Base-by-base conservation (phyloP, 2,329 filamentous ascomycete species). In the Ascochyta koolunga region DNA sequence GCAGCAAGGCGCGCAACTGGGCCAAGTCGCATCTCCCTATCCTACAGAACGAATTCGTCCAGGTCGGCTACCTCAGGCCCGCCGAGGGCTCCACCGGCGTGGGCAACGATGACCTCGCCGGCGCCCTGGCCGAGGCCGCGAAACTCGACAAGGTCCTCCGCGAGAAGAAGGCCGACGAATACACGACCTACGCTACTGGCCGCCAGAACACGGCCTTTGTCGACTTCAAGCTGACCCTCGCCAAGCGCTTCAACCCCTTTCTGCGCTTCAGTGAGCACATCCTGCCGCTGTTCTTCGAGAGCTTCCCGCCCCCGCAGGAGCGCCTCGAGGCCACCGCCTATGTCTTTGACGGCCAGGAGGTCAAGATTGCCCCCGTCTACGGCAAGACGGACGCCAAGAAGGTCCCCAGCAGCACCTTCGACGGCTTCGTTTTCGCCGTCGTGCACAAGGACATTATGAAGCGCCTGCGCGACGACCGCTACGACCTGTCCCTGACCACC, bases 371-470 rank as follows among this genome's bases (percentile, higher is more conserved):
- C 0, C 90, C 82, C 5, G 65, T 83, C 3, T 86, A 86, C 5
- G 86, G 85, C 35, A 80, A 84, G 36, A 80, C 79, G 77, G 83
- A 81, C 78, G 85, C 69, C 66, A 88, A 86, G 83, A 87, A 86
- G 79, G 72, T 77, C 68, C 62, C 78, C 69, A 86, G 82, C 74
- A 87, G 85, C 54, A 78, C 78, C 33, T 98, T 89, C 69, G 95
- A 98, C 73, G 88, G 88, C 38, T 99, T 98, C 69, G 93, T 99
- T 61, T 98, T 90, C 85, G 93, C 92, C 43, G 77, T 99, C 63
- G 93, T 98, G 59, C 91, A 98, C 83, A 99, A 99, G 85, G 88
- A 92, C 67, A 79, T 84, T 73, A 98, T 99, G 93, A 91, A 90
- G 80, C 82, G 86, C 68, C 84, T 96, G 66, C 89, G 95, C 58